Evolutionary conservation across 176 grass and related monocot genomes (phyloP).

Genomic region (Puya raimondii): DNA sequence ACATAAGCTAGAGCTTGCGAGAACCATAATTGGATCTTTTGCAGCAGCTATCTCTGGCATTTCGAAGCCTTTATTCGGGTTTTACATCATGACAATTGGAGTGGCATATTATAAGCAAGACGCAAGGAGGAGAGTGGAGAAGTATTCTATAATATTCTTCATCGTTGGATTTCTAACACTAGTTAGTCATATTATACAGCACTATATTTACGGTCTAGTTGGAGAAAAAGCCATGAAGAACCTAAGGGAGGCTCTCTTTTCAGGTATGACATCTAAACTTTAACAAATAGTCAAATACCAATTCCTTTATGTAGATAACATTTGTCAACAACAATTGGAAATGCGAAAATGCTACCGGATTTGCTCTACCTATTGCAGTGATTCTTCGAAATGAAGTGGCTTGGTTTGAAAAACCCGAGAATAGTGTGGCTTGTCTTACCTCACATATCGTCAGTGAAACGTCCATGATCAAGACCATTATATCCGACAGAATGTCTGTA

Average conservation of each 20-base stretch:
- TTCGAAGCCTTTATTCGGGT: conserved; percentile 54
- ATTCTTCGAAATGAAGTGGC: conserved; percentile 47
- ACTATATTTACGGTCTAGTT: conserved; percentile 52
- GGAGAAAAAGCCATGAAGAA: conserved; percentile 51
- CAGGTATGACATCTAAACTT: conserved; percentile 27
- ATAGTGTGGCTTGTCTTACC: conserved; percentile 39
- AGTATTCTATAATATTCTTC: conserved; percentile 37
- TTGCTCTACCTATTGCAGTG: conserved; percentile 27
- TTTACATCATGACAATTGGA: conserved; percentile 53
- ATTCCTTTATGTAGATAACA: not conserved
- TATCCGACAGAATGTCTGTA: conserved; percentile 55
- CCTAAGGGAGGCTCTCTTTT: conserved; percentile 53
- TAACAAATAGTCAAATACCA: not conserved
- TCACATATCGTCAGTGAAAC: conserved; percentile 42
- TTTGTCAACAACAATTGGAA: not conserved
- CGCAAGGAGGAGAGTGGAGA: conserved; percentile 29
- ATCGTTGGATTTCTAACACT: conserved; percentile 37
- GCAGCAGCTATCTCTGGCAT: conserved; percentile 60
- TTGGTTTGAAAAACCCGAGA: conserved; percentile 60
- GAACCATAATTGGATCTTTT: conserved; percentile 38
- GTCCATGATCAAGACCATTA: conserved; percentile 45
- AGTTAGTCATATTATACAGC: conserved; percentile 42
- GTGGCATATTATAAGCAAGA: conserved; percentile 38
- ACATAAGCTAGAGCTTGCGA: conserved; percentile 39
- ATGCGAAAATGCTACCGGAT: conserved; percentile 3